phyloP scores from a whole-genome alignment of 2,329 filamentous ascomycete genomes.

The Fusarium algeriense region DNA sequence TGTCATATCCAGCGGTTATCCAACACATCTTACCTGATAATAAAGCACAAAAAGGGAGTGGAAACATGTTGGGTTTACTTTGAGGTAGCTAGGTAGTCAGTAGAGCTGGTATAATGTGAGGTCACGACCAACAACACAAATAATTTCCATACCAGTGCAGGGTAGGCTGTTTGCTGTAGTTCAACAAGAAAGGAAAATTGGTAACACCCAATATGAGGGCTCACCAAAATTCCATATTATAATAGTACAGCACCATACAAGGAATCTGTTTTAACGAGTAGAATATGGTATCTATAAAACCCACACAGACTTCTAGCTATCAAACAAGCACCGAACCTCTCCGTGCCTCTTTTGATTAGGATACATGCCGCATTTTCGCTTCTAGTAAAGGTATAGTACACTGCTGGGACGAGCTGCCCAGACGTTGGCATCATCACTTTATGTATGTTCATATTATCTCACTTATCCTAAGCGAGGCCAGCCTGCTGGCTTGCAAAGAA shows the following conservation, averaged over 20 bases:
- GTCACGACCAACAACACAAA: too few relatives aligned
- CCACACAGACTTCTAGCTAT: background rate
- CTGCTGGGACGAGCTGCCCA: background rate
- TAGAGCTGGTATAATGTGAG: background rate
- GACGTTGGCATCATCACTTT: background rate
- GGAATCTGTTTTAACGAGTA: background rate
- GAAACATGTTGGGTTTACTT: too few relatives aligned
- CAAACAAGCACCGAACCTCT: conserved; percentile 1
- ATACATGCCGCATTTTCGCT: conserved; percentile 14
- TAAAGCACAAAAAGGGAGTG: too few relatives aligned
- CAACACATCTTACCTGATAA: too few relatives aligned
- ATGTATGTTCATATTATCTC: background rate
- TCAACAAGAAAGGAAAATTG: background rate
- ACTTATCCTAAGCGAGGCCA: conserved; percentile 32
- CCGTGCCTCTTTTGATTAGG: conserved; percentile 26
- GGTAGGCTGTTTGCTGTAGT: background rate
- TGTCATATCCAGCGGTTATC: too few relatives aligned
- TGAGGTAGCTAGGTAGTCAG: too few relatives aligned
- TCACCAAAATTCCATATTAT: background rate
- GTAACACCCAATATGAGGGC: background rate
- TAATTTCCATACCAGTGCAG: background rate
- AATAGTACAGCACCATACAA: background rate
- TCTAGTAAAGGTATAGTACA: conserved; percentile 37
- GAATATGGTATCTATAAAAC: conserved; percentile 22
- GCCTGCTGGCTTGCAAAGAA: conserved; percentile 67